Conservation (phyloP, 2,329 filamentous ascomycete species). For the Penicillium hesseltinei region DNA sequence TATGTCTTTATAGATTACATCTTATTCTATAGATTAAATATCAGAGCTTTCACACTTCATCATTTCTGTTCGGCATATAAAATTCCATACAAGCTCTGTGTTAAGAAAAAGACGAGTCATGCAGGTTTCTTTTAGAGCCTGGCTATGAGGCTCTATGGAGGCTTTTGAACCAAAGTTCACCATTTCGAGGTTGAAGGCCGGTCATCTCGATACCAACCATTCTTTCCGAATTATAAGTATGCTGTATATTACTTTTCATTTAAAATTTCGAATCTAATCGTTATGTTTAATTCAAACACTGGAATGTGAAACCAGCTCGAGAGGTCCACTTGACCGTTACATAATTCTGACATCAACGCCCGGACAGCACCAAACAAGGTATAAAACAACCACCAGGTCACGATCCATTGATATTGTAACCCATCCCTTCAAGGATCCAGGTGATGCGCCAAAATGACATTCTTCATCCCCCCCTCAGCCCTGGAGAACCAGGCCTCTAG, state of each 20-base stretch:
- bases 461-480: neutral
- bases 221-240: too few relatives aligned
- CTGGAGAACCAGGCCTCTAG: conserved; percentile 1
- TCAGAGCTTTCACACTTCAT: neutral
- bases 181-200: neutral
- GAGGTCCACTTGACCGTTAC: conserved; percentile 5
- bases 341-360: conserved; percentile 19
- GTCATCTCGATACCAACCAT: too few relatives aligned
- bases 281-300: too few relatives aligned
- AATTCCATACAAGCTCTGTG: neutral
- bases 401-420: neutral
- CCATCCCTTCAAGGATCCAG: neutral
- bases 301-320: neutral
- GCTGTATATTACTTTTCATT: too few relatives aligned
- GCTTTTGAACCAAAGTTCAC: neutral
- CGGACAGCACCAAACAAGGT: neutral
- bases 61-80: neutral
- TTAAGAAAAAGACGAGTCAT: too few relatives aligned
- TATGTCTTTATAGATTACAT: neutral
- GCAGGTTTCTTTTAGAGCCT: neutral
- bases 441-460: neutral
- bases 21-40: neutral
- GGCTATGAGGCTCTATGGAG: neutral
- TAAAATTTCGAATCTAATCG: too few relatives aligned
- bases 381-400: neutral